Percentiles rank a stretch among this genome's conserved stretches.
phyloP scores from a whole-genome alignment of 495 filamentous ascomycete species.

The Penicillium crystallinum region DNA sequence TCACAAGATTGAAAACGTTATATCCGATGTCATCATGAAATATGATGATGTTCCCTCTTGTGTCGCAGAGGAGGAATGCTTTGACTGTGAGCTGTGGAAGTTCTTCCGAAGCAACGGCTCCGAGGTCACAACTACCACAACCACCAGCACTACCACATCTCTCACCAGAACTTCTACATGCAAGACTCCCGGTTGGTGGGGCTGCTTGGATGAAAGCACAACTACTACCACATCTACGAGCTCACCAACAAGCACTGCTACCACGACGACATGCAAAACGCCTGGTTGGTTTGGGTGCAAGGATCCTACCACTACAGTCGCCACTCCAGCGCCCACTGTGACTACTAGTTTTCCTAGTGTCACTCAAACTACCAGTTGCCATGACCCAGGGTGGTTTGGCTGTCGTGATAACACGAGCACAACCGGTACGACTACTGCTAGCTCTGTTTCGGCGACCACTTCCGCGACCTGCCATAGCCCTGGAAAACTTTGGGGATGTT shows the following conservation, averaged over 20 bases:
- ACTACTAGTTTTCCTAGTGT: slow-evolving; percentile 23
- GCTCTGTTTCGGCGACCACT: background rate
- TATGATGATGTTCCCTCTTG: slow-evolving; percentile 79
- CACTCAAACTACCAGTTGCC: slow-evolving; percentile 43
- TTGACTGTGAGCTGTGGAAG: slow-evolving; percentile 91
- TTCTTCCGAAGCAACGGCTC: slow-evolving; percentile 88
- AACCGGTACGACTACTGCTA: slow-evolving; percentile 3
- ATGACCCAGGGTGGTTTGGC: slow-evolving; percentile 67
- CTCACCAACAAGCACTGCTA: slow-evolving; percentile 52
- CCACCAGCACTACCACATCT: slow-evolving; percentile 49
- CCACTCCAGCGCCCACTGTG: slow-evolving; percentile 11
- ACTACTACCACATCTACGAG: slow-evolving; percentile 50
- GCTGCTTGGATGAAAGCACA: slow-evolving; percentile 54
- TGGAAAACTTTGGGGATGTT: background rate
- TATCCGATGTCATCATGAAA: slow-evolving; percentile 73
- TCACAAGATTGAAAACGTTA: slow-evolving; percentile 80
- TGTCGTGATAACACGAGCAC: slow-evolving; percentile 55
- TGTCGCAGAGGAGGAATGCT: slow-evolving; percentile 67
- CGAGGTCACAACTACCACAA: slow-evolving; percentile 62
- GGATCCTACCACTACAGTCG: slow-evolving; percentile 37
- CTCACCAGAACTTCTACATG: slow-evolving; percentile 75
- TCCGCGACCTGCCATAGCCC: background rate
- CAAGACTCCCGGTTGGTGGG: slow-evolving; percentile 75
- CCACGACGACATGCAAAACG: slow-evolving; percentile 79
- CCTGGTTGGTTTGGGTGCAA: slow-evolving; percentile 63